phyloP scores from a whole-genome alignment of 2,329 filamentous ascomycete genomes.

The Macrophomina tecta region DNA sequence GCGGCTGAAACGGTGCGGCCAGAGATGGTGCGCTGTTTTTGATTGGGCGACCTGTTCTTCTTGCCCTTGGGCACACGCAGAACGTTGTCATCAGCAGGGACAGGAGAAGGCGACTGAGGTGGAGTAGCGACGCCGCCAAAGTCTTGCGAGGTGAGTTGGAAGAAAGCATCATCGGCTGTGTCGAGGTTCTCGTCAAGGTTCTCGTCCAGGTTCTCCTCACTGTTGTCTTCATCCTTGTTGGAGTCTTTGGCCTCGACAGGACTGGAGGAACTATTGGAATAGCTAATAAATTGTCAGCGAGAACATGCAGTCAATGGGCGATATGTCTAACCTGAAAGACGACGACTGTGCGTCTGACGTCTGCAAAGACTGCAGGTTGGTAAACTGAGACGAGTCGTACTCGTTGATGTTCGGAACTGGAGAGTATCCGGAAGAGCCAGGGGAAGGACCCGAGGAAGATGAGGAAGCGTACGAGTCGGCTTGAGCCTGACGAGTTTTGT shows the following conservation, averaged over 20 bases:
- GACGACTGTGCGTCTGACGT: slow-evolving; percentile 22
- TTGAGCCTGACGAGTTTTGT: slow-evolving; percentile 53
- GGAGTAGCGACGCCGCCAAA: slow-evolving; percentile 41
- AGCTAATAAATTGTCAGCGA: neutral
- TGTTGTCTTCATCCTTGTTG: slow-evolving; percentile 25
- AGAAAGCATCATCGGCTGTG: slow-evolving; percentile 39
- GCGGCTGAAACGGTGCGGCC: slow-evolving; percentile 36
- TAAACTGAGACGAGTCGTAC: slow-evolving; percentile 26
- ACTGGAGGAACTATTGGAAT: slow-evolving; percentile 6
- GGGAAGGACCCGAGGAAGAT: slow-evolving; percentile 32
- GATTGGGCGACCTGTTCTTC: slow-evolving; percentile 10
- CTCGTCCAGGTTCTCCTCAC: slow-evolving; percentile 23
- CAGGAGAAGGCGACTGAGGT: slow-evolving; percentile 44
- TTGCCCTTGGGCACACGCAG: slow-evolving; percentile 23
- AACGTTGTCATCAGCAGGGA: slow-evolving; percentile 33
- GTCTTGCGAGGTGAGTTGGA: slow-evolving; percentile 40
- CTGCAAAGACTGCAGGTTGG: slow-evolving; percentile 23
- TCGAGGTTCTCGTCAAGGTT: slow-evolving; percentile 32
- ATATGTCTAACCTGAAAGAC: neutral
- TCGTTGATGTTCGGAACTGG: slow-evolving; percentile 26
- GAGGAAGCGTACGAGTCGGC: slow-evolving; percentile 43
- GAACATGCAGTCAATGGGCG: neutral
- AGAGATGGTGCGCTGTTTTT: slow-evolving; percentile 16
- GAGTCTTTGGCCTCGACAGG: neutral
- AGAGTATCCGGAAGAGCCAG: slow-evolving; percentile 26